These are phyloP conservation scores for Solanum sparsipilum DNA, from an alignment of 257 asterid genomes.

Conservation along the genomic window DNA sequence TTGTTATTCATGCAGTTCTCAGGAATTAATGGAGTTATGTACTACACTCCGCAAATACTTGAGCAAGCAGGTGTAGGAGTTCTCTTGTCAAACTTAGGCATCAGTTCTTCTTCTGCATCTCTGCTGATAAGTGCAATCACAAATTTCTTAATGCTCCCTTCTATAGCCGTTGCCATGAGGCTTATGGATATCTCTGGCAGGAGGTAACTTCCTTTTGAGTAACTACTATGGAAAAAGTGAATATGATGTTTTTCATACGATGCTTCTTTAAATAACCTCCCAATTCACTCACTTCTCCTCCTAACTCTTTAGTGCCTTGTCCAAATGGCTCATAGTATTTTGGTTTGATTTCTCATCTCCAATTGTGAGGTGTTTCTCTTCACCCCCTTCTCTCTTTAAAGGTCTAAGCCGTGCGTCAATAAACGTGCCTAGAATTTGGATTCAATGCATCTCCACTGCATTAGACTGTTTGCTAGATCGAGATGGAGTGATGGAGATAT, in stretches of 20 bases:
- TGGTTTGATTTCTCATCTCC: neutral
- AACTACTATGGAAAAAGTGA: neutral
- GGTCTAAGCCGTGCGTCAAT: neutral
- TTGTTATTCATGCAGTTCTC: slow-evolving; percentile 30
- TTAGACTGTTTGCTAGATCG: neutral
- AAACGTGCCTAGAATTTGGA: neutral
- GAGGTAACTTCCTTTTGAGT: slow-evolving; percentile 28
- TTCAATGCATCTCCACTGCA: neutral
- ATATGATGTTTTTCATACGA: neutral
- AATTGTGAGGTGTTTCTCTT: neutral
- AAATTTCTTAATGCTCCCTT: slow-evolving; percentile 55
- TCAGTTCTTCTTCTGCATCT: slow-evolving; percentile 45
- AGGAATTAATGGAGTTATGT: slow-evolving; percentile 56
- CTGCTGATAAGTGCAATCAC: slow-evolving; percentile 50
- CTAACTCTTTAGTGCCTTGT: neutral
- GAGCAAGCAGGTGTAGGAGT: slow-evolving; percentile 62
- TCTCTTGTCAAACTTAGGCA: slow-evolving; percentile 43
- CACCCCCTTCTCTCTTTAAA: neutral
- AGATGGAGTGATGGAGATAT: neutral
- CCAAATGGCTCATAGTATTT: neutral
- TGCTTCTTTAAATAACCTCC: neutral
- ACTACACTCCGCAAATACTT: slow-evolving; percentile 71
- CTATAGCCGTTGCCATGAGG: slow-evolving; percentile 58
- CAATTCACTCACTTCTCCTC: neutral
- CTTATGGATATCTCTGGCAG: slow-evolving; percentile 64